phyloP scores from a whole-genome alignment of 2,329 filamentous ascomycete genomes.

The Mollisiaceae sp. region DNA sequence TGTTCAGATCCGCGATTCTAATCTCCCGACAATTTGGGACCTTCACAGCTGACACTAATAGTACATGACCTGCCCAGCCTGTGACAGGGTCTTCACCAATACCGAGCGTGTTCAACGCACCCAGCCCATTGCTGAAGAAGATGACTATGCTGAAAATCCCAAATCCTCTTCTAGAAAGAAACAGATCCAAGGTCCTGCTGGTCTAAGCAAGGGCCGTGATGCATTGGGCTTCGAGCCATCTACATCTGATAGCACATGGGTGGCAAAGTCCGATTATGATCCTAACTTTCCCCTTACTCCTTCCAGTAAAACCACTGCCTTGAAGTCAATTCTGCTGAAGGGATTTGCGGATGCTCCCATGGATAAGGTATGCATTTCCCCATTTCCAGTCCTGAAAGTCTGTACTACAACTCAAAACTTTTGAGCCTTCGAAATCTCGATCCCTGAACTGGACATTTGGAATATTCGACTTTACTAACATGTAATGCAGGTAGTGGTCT shows the following conservation, averaged over 20 bases:
- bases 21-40: background rate
- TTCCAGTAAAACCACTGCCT: conserved; percentile 47
- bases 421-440: background rate
- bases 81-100: conserved; percentile 28
- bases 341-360: conserved; percentile 50
- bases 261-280: conserved; percentile 33
- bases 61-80: conserved; percentile 33
- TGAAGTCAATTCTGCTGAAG: conserved; percentile 44
- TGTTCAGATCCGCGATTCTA: background rate
- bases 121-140: conserved; percentile 13
- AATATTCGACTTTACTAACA: background rate
- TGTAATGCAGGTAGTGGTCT: conserved; percentile 51
- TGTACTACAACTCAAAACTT: background rate
- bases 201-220: conserved; percentile 32
- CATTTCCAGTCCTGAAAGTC: background rate
- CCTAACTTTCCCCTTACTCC: conserved; percentile 41
- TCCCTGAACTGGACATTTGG: background rate
- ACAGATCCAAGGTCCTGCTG: conserved; percentile 13
- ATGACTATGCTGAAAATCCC: conserved; percentile 23
- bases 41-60: background rate
- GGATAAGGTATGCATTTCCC: conserved; percentile 49
- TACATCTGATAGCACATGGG: conserved; percentile 33
- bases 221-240: conserved; percentile 35
- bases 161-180: background rate
- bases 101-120: background rate